A percentile compares a stretch with the other conserved stretches of the same genome.
These are phyloP conservation scores for Sporothrix dimorphospora DNA, from an alignment of 2,329 filamentous ascomycete species.

Conservation along the genomic window DNA sequence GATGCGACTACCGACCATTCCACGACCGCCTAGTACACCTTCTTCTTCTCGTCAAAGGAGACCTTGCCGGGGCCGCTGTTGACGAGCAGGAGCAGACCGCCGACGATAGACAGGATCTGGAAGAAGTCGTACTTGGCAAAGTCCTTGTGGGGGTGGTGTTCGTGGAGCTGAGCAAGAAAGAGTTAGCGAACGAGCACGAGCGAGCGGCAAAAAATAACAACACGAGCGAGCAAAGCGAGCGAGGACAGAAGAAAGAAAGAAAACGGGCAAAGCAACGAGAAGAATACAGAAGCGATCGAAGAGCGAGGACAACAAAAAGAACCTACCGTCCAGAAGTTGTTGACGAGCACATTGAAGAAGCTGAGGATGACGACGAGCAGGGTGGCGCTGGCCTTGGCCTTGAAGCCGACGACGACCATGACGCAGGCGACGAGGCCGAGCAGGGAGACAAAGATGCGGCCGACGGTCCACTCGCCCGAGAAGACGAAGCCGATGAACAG, in stretches of 20 bases:
- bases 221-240: background rate
- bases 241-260: background rate
- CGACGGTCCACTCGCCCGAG: slow-evolving; percentile 88
- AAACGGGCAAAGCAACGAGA: background rate
- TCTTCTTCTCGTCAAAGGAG: slow-evolving; percentile 99
- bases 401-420: slow-evolving; percentile 99
- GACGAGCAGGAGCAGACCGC: slow-evolving; percentile 91
- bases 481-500: slow-evolving; percentile 97
- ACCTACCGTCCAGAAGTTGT: slow-evolving; percentile 99
- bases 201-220: background rate
- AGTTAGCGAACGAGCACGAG: slow-evolving; percentile 35
- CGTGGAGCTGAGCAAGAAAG: slow-evolving; percentile 72
- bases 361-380: slow-evolving; percentile 94
- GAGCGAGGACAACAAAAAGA: background rate
- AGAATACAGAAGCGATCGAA: background rate
- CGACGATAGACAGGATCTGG: slow-evolving; percentile 98
- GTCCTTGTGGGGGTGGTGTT: slow-evolving; percentile 98
- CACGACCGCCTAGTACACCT: slow-evolving; percentile 75
- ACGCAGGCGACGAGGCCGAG: slow-evolving; percentile 89
- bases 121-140: slow-evolving; percentile 99
- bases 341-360: slow-evolving; percentile 94
- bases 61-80: slow-evolving; percentile 98
- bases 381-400: slow-evolving; percentile 98
- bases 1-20: background rate
- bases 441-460: slow-evolving; percentile 81